These are phyloP conservation scores for Porpolomopsis calyptriformis DNA, from an alignment of 768 basidiomycete species.

Conservation along the genomic window DNA sequence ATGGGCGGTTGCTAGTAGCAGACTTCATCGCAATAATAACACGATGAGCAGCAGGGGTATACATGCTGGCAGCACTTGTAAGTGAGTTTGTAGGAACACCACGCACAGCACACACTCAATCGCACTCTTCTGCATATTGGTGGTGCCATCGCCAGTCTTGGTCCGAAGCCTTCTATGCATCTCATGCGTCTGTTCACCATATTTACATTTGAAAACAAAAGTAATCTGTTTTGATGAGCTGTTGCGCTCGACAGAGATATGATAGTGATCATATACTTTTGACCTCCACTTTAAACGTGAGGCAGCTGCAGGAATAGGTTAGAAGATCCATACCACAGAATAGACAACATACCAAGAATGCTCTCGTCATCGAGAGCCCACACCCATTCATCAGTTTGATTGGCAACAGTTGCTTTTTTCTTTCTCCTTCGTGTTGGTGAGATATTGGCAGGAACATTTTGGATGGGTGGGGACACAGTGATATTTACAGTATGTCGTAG, in stretches of 20 bases:
- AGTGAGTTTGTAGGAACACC: background rate
- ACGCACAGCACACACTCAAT: background rate
- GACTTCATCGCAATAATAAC: conserved; percentile 18
- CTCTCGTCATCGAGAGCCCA: conserved; percentile 9
- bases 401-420: background rate
- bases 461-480: background rate
- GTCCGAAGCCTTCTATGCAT: background rate
- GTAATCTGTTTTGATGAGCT: background rate
- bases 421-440: conserved; percentile 9
- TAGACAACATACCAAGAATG: conserved; percentile 9
- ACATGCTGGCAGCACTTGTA: background rate
- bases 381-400: conserved; percentile 7
- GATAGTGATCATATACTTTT: conserved; percentile 11
- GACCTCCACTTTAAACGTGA: conserved; percentile 8
- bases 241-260: conserved; percentile 6
- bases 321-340: background rate
- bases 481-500: too few species aligned
- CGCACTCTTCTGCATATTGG: conserved; percentile 7
- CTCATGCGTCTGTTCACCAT: background rate
- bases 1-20: conserved; percentile 12
- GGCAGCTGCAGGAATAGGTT: background rate
- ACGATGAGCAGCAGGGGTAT: conserved; percentile 12
- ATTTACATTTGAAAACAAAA: conserved; percentile 10
- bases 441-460: background rate
- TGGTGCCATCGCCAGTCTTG: conserved; percentile 8